These are phyloP conservation scores for Mediolabrus comicus DNA, from an alignment of 108 stramenopile genomes.

Conservation along the genomic window DNA sequence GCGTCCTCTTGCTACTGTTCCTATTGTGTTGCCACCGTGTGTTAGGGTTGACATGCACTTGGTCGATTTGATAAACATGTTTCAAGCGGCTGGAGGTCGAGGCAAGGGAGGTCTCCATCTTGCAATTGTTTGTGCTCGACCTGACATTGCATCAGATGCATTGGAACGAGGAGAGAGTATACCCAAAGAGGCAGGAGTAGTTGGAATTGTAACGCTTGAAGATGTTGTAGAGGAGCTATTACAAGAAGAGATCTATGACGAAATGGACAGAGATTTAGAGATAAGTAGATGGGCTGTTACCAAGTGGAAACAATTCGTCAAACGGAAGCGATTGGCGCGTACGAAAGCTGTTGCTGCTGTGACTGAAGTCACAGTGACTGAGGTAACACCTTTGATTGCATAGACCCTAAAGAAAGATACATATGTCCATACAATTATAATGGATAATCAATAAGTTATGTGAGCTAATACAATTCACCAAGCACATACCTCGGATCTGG, in stretches of 20 bases:
- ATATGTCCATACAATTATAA: too few species aligned
- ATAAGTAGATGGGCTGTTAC: conserved; percentile 35
- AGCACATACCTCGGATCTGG: conserved; percentile 71
- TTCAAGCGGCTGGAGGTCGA: conserved; percentile 62
- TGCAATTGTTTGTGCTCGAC: conserved; percentile 72
- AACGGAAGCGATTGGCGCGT: conserved; percentile 15
- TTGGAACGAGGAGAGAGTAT: conserved; percentile 50
- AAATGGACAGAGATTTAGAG: conserved; percentile 53
- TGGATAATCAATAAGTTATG: too few species aligned
- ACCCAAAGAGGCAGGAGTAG: conserved; percentile 59
- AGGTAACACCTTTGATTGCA: neutral
- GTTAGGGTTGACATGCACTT: conserved; percentile 66
- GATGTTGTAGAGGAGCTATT: conserved; percentile 75
- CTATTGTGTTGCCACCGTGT: conserved; percentile 59
- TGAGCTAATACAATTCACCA: conserved; percentile 71
- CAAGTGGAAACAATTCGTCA: conserved; percentile 56
- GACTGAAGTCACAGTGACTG: neutral
- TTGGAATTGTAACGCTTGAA: conserved; percentile 83
- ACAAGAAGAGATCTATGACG: conserved; percentile 84
- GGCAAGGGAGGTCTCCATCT: conserved; percentile 59
- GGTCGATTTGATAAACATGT: conserved; percentile 71
- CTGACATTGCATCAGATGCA: conserved; percentile 47
- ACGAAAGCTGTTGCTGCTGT: neutral
- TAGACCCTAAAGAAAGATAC: too few species aligned
- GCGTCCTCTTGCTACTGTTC: conserved; percentile 59